These are phyloP conservation scores for Wallacemonas sp. DNA, from an alignment of 208 protist species.

Conservation along the genomic window DNA sequence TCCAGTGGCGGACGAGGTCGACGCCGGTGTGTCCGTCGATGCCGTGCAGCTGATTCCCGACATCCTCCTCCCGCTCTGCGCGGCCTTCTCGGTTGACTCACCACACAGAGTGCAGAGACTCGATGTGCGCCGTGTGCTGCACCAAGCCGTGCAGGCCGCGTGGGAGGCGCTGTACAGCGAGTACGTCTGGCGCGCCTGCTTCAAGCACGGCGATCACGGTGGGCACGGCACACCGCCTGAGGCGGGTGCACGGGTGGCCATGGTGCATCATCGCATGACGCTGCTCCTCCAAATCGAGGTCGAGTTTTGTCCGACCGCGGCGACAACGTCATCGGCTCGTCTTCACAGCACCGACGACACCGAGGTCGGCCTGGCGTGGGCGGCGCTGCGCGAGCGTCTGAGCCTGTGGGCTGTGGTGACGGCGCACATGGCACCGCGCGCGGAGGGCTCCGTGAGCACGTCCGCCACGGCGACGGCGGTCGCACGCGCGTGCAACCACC, in stretches of 20 bases:
- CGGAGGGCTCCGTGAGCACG: not conserved
- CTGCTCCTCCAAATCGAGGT: constrained; percentile 6
- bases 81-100: not conserved
- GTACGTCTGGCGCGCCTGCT: constrained; percentile 15
- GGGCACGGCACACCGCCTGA: not conserved
- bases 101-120: not conserved
- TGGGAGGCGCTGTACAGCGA: constrained; percentile 19
- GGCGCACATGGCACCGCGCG: not conserved
- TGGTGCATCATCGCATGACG: constrained; percentile 1
- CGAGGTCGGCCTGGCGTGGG: too few species aligned
- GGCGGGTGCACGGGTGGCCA: not conserved
- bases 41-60: not conserved
- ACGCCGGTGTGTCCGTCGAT: not conserved
- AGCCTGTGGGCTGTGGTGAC: not conserved
- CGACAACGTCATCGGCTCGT: not conserved
- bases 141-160: not conserved
- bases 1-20: not conserved
- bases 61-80: constrained; percentile 6
- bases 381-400: not conserved
- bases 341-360: too few species aligned
- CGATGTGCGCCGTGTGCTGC: not conserved
- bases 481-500: constrained; percentile 44
- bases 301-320: not conserved
- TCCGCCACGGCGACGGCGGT: not conserved
- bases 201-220: constrained; percentile 11